Conservation (phyloP, 2,329 filamentous ascomycete genomes). For the Calonectria hongkongensis region DNA sequence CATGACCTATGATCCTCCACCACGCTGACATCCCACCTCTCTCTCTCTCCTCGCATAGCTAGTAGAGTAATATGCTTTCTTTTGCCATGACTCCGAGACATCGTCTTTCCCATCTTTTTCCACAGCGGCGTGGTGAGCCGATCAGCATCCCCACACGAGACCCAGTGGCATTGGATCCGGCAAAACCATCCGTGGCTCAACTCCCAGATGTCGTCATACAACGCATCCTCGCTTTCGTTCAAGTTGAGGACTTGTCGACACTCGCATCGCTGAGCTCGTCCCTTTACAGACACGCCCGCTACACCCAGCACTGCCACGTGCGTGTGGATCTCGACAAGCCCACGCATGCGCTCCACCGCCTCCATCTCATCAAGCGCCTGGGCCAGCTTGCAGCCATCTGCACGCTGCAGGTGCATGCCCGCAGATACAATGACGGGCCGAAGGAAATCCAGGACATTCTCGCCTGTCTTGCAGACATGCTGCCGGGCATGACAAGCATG, state of each 20-base stretch:
- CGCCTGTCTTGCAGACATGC: conserved; percentile 2
- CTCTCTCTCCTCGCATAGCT: not conserved
- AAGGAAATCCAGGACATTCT: conserved; percentile 25
- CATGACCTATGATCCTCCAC: not conserved
- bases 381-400: conserved; percentile 31
- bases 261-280: conserved; percentile 25
- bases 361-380: conserved; percentile 37
- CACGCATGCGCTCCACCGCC: conserved; percentile 24
- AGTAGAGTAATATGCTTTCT: not conserved
- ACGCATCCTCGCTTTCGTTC: conserved; percentile 27
- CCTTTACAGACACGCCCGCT: conserved; percentile 34
- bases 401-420: conserved; percentile 31
- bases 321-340: conserved; percentile 38
- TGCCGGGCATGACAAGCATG: conserved; percentile 34
- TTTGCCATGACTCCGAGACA: conserved; percentile 4
- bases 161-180: conserved; percentile 16
- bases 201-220: conserved; percentile 35
- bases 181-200: conserved; percentile 26
- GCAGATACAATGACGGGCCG: not conserved
- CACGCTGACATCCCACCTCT: not conserved
- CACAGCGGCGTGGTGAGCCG: not conserved
- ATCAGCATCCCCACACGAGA: conserved; percentile 10
- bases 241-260: not conserved
- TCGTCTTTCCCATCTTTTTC: not conserved
- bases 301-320: conserved; percentile 31